Conservation (phyloP, 129 eudicot genomes). For the Erigeron canadensis region DNA sequence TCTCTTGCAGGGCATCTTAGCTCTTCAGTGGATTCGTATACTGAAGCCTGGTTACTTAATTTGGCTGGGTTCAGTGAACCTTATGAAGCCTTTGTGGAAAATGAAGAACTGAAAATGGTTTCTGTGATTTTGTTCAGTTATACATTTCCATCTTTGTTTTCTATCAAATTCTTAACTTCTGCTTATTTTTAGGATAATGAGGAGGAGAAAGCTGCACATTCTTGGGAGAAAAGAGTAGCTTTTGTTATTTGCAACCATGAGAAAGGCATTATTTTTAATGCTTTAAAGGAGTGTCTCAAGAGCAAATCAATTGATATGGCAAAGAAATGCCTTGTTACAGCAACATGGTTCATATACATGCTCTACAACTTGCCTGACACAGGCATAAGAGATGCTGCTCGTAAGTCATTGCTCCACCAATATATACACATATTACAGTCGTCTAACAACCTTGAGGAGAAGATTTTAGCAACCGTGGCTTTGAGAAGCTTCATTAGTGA, state of each 20-base stretch:
- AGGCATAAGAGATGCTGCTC: constrained; percentile 61
- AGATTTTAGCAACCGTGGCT: constrained; percentile 71
- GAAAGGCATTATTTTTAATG: constrained; percentile 59
- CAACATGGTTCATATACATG: constrained; percentile 83
- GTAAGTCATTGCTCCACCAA: constrained; percentile 59
- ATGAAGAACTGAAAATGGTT: constrained; percentile 32
- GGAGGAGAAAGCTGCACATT: constrained; percentile 56
- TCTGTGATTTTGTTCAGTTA: too few species aligned
- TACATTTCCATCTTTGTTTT: too few species aligned
- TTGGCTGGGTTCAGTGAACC: constrained; percentile 66
- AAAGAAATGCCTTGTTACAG: constrained; percentile 49
- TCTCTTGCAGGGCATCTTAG: constrained; percentile 64
- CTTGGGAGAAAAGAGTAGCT: constrained; percentile 72
- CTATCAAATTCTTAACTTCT: not conserved
- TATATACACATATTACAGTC: constrained; percentile 61
- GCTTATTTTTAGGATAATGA: constrained; percentile 42
- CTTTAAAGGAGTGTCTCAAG: constrained; percentile 62
- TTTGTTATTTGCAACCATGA: constrained; percentile 78
- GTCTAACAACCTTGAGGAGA: constrained; percentile 69
- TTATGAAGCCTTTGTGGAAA: constrained; percentile 45
- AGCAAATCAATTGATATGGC: constrained; percentile 64
- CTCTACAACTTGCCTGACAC: constrained; percentile 63
- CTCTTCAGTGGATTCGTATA: constrained; percentile 45
- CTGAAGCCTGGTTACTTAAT: constrained; percentile 78
- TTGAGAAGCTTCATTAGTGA: constrained; percentile 64